Evolutionary conservation across 345 rosid species (phyloP).

Genomic region (Salix viminalis): DNA sequence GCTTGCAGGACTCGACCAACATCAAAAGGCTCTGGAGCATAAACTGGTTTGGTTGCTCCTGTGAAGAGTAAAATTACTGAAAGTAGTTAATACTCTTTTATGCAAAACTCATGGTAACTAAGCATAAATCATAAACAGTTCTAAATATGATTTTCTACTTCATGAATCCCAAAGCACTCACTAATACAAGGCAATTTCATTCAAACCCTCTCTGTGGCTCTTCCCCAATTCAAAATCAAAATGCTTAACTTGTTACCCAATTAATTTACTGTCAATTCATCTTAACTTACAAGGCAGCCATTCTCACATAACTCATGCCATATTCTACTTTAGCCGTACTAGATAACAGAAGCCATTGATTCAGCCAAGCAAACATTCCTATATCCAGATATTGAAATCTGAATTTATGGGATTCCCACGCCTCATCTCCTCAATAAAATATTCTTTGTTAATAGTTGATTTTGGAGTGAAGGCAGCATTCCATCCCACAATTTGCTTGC

Average conservation of each 20-base stretch:
- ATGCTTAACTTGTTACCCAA: neutral
- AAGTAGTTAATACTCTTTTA: constrained; percentile 5
- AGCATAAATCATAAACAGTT: neutral
- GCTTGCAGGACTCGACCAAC: constrained; percentile 73
- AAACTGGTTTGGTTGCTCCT: constrained; percentile 90
- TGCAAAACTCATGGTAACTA: neutral
- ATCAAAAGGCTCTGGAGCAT: constrained; percentile 93
- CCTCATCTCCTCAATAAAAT: neutral
- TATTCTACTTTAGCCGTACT: neutral
- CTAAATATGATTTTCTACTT: neutral
- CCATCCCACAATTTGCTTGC: neutral
- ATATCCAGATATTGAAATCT: neutral
- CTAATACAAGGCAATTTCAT: neutral
- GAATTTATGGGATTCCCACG: neutral
- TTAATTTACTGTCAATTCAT: neutral
- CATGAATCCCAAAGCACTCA: neutral
- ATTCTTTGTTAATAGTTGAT: neutral
- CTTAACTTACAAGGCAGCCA: neutral
- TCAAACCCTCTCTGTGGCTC: neutral
- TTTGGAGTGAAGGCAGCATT: neutral
- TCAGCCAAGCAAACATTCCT: neutral
- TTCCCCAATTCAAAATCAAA: neutral
- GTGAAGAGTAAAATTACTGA: constrained; percentile 18
- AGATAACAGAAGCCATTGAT: neutral
- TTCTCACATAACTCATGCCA: neutral